Base-by-base conservation (phyloP, 1,284 basidiomycete genomes). In the Inonotus obliquus region DNA sequence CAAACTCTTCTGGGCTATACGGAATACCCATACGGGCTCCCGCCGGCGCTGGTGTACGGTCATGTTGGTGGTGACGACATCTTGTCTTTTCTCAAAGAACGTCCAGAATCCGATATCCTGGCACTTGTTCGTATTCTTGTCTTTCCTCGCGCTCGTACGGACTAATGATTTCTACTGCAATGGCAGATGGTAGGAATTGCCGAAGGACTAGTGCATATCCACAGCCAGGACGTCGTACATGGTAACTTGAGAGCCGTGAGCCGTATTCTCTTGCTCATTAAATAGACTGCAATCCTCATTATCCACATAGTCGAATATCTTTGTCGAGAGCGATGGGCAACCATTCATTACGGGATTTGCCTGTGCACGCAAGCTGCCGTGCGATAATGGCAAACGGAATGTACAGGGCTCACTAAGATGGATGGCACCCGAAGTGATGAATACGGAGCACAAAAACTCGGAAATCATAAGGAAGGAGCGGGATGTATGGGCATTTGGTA, bases 401-500 rank as follows among this genome's bases (percentile, higher is more conserved):
- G 6, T 35, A 19, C 13, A 41, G 44, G 58, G 58, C 9, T 39
- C 58, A 14, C 7, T 41, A 19, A 1, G 53, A 45, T 63, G 58
- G 57, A 38, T 63, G 53, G 52, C 57, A 1, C 19, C 25, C 2
- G 62, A 63, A 44, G 27, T 63, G 23, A 19, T 63, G 9, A 38
- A 10, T 23, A 21, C 32, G 27, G 27, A 9, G 23, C 21, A 56
- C 25, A 13, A n/a, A 4, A 19, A 48, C 23, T 17, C 48, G 1
- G 19, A 44, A 37, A 32, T 14, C 11, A 41, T 54, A 7, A 19
- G 52, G 0, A 58, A 60, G 51, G 23, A 3, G 23, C 37, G 51
- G 9, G 62, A 63, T 32, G 29, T 51, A 2, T 63, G 62, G 62
- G 58, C 62, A 49, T 63, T 54, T 27, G 57, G 57, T 14, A 63